phyloP scores from a whole-genome alignment of 75 land plant genomes.

The Gnetum montanum region DNA sequence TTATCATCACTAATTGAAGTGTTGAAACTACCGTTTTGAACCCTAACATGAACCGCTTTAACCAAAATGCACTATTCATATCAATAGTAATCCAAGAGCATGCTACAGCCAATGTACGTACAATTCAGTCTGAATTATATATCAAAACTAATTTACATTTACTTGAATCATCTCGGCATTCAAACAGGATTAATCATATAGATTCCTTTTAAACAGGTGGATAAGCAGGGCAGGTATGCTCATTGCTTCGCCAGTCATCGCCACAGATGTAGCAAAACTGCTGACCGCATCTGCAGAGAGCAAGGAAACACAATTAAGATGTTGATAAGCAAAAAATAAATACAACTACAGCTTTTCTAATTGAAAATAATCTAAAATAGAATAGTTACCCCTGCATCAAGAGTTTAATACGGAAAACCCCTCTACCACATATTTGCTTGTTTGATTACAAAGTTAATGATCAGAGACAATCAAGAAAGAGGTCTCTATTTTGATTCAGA shows the following conservation, averaged over 20 bases:
- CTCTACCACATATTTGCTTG: not conserved
- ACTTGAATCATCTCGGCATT: not conserved
- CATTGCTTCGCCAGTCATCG: slow-evolving; percentile 67
- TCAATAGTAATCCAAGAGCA: not conserved
- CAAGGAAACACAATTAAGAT: not conserved
- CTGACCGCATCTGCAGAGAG: slow-evolving; percentile 67
- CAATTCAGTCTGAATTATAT: not conserved
- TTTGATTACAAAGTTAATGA: too few relatives aligned
- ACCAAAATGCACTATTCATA: too few relatives aligned
- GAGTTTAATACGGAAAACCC: not conserved
- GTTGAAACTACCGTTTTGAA: too few relatives aligned
- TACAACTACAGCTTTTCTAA: not conserved
- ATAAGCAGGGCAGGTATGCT: too few relatives aligned
- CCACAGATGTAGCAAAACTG: slow-evolving; percentile 93
- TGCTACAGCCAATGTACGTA: not conserved
- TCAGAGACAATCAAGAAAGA: too few relatives aligned
- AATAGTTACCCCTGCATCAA: not conserved
- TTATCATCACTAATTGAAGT: too few relatives aligned
- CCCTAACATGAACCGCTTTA: too few relatives aligned
- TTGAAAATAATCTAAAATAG: not conserved
- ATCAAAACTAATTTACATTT: not conserved
- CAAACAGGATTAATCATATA: not conserved
- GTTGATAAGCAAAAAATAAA: not conserved
- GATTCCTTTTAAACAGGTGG: not conserved
- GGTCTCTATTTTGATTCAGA: too few relatives aligned